Evolutionary conservation across 352 stramenopile genomes (phyloP).

Genomic region (Globisporangium spiculum): DNA sequence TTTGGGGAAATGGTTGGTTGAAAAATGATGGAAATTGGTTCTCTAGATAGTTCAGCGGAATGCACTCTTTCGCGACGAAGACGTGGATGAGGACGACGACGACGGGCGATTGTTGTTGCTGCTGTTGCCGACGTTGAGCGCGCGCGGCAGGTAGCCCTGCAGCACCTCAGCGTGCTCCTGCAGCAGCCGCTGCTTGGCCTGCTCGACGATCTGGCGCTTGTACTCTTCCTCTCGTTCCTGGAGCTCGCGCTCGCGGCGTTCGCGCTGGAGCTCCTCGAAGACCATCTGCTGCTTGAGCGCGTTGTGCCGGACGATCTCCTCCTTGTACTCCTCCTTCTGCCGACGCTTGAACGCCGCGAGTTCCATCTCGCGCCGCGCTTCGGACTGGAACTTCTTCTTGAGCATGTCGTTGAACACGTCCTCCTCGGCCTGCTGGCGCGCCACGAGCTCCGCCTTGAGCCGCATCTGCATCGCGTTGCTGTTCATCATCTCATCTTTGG

Average conservation of each 20-base stretch:
- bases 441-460: constrained; percentile 56
- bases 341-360: constrained; percentile 50
- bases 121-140: not conserved
- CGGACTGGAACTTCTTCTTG: constrained; percentile 54
- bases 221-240: constrained; percentile 79
- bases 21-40: not conserved
- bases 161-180: constrained; percentile 83
- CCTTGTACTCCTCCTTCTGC: constrained; percentile 68
- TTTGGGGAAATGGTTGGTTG: not conserved
- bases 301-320: constrained; percentile 51
- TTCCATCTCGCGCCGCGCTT: constrained; percentile 66
- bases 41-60: constrained; percentile 24
- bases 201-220: constrained; percentile 76
- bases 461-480: constrained; percentile 73
- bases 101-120: constrained; percentile 21
- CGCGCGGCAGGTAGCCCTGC: constrained; percentile 67
- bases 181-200: constrained; percentile 82
- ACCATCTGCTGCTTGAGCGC: constrained; percentile 76
- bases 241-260: constrained; percentile 61
- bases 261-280: constrained; percentile 67
- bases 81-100: constrained; percentile 28
- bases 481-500: constrained; percentile 85
- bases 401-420: constrained; percentile 72
- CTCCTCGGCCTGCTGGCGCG: constrained; percentile 57
- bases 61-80: constrained; percentile 21